Conservation (phyloP, 768 basidiomycete species). For the Boletus vermiculosoides region DNA sequence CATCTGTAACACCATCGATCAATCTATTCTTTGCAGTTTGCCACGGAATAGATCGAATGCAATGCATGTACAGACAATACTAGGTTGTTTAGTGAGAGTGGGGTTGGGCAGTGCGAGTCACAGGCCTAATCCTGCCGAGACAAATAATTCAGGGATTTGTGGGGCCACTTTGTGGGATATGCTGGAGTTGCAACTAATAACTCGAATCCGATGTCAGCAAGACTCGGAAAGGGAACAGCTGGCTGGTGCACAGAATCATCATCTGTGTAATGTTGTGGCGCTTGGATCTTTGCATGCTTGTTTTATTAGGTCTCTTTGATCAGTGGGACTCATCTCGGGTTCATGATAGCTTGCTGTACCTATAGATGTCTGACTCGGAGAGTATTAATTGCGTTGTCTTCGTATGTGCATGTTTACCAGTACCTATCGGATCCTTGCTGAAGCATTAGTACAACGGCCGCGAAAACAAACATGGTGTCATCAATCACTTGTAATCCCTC, state of each 20-base stretch:
- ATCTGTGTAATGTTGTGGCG: background rate
- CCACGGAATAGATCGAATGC: background rate
- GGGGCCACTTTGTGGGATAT: background rate
- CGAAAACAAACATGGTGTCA: background rate
- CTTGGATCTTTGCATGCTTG: background rate
- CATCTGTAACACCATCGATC: background rate
- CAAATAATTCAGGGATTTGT: too few species aligned
- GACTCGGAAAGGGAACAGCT: background rate
- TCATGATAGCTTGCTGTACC: background rate
- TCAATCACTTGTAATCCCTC: background rate
- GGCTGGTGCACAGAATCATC: background rate
- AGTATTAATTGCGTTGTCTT: background rate
- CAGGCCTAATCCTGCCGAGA: background rate
- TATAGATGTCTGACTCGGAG: background rate
- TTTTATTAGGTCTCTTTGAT: background rate
- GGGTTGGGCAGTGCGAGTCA: background rate
- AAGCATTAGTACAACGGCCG: background rate
- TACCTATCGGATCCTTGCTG: background rate
- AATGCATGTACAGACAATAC: background rate
- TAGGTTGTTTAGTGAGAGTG: background rate
- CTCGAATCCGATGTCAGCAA: background rate
- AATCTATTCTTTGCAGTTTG: background rate
- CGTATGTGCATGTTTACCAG: background rate
- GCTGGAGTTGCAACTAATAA: background rate
- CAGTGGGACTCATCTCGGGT: background rate